A percentile compares a stretch with the other conserved stretches of the same genome.
phyloP scores from a whole-genome alignment of 2,329 filamentous ascomycete genomes.

The Trichoderma sp. region DNA sequence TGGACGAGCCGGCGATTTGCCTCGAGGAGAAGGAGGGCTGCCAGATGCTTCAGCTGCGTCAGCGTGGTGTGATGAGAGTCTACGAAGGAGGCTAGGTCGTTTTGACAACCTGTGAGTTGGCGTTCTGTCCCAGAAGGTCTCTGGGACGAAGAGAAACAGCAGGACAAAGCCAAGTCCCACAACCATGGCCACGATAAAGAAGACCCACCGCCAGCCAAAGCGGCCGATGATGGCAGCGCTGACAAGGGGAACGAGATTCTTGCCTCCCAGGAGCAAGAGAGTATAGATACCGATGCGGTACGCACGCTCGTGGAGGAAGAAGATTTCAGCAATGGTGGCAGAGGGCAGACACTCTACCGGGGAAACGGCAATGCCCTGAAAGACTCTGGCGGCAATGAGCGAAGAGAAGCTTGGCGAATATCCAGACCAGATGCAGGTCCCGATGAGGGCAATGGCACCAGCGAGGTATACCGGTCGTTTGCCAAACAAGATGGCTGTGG shows the following conservation, averaged over 20 bases:
- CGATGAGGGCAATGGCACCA: constrained; percentile 72
- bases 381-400: constrained; percentile 74
- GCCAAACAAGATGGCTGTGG: constrained; percentile 85
- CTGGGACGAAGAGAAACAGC: constrained; percentile 86
- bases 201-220: constrained; percentile 84
- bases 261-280: constrained; percentile 79
- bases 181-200: constrained; percentile 82
- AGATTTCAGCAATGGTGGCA: constrained; percentile 93
- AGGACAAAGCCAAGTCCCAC: constrained; percentile 67
- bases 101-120: constrained; percentile 48
- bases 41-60: constrained; percentile 18
- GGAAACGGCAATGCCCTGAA: constrained; percentile 84
- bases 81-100: constrained; percentile 46
- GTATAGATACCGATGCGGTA: constrained; percentile 94
- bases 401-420: constrained; percentile 77
- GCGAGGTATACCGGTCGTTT: constrained; percentile 87
- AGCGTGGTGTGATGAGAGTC: constrained; percentile 44
- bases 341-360: constrained; percentile 91
- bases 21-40: constrained; percentile 5
- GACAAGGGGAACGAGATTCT: constrained; percentile 84
- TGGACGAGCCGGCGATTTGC: constrained; percentile 9
- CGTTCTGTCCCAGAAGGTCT: constrained; percentile 92
- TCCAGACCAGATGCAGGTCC: constrained; percentile 79
- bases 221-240: constrained; percentile 79
- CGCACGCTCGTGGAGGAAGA: constrained; percentile 89